Percentiles rank a stretch among this genome's conserved stretches.
Evolutionary conservation across 768 basidiomycete species (phyloP).

Genomic region (Calocybe cyanea): DNA sequence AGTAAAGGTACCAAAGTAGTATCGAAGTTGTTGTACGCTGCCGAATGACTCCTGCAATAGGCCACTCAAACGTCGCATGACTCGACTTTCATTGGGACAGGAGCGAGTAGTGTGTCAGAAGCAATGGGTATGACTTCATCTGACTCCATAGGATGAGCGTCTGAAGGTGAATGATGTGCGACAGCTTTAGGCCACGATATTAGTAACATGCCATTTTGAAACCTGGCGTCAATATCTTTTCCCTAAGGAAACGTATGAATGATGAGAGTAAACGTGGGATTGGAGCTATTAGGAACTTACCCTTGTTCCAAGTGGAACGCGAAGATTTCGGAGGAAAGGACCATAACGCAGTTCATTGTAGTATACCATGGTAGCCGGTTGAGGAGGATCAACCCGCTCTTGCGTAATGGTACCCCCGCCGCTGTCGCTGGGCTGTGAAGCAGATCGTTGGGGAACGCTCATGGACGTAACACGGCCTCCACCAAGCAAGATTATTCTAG

Average conservation of each 20-base stretch:
- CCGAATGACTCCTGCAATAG: no score
- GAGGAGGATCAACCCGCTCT: neutral
- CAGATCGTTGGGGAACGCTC: neutral
- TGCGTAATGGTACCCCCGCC: neutral
- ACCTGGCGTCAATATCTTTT: conserved; percentile 7
- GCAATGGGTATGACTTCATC: conserved; percentile 1
- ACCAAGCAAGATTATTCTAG: conserved; percentile 11
- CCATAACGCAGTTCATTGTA: conserved; percentile 41
- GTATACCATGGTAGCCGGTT: conserved; percentile 4
- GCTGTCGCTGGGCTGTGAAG: neutral
- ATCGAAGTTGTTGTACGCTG: no score
- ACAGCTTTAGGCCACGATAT: conserved; percentile 11
- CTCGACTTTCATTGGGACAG: conserved; percentile 12
- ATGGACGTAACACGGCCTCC: conserved; percentile 8
- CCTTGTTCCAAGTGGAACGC: conserved; percentile 33
- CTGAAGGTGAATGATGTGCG: neutral
- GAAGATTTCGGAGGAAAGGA: conserved; percentile 34
- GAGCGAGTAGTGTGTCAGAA: neutral
- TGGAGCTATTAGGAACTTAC: conserved; percentile 20
- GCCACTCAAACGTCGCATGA: conserved; percentile 7
- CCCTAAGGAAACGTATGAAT: conserved; percentile 2
- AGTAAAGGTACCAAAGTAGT: no score
- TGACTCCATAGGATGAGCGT: neutral
- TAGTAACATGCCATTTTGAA: conserved; percentile 13
- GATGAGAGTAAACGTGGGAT: neutral